Conservation (phyloP, 768 basidiomycete genomes). For the Termitomyces sp. region DNA sequence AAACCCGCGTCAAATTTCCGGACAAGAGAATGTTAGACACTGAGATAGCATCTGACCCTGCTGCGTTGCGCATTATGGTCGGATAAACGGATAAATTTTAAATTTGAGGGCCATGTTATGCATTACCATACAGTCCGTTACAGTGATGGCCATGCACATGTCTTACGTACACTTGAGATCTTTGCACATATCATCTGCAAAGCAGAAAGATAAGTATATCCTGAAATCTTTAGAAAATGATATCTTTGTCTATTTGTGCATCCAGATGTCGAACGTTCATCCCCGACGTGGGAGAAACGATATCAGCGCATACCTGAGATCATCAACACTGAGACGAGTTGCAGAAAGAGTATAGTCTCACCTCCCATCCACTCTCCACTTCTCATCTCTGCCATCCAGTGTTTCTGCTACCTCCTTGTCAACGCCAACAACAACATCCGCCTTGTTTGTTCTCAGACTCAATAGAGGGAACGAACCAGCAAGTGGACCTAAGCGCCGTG, state of each 20-base stretch:
- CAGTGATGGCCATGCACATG: neutral
- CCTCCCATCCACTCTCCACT: slow-evolving; percentile 83
- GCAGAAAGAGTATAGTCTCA: slow-evolving; percentile 33
- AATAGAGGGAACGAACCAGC: slow-evolving; percentile 78
- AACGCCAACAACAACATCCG: slow-evolving; percentile 89
- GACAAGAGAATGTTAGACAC: too few relatives aligned
- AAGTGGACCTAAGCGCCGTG: slow-evolving; percentile 52
- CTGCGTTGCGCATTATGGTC: too few relatives aligned
- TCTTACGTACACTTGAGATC: neutral
- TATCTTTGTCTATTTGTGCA: neutral
- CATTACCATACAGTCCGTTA: neutral
- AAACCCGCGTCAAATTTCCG: too few relatives aligned
- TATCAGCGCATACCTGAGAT: slow-evolving; percentile 43
- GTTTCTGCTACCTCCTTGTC: slow-evolving; percentile 63
- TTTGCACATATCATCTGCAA: neutral
- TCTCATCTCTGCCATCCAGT: slow-evolving; percentile 61
- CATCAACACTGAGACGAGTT: neutral
- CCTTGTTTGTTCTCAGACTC: slow-evolving; percentile 91
- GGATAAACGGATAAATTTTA: too few relatives aligned
- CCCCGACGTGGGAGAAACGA: slow-evolving; percentile 17
- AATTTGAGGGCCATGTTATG: too few relatives aligned
- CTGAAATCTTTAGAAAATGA: too few relatives aligned
- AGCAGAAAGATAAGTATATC: neutral
- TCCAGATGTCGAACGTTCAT: neutral
- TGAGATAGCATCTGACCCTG: too few relatives aligned